Percentiles rank a stretch among this genome's conserved stretches.
phyloP scores from a whole-genome alignment of 495 filamentous ascomycete genomes.

The Hypoxylon crocopeplum region DNA sequence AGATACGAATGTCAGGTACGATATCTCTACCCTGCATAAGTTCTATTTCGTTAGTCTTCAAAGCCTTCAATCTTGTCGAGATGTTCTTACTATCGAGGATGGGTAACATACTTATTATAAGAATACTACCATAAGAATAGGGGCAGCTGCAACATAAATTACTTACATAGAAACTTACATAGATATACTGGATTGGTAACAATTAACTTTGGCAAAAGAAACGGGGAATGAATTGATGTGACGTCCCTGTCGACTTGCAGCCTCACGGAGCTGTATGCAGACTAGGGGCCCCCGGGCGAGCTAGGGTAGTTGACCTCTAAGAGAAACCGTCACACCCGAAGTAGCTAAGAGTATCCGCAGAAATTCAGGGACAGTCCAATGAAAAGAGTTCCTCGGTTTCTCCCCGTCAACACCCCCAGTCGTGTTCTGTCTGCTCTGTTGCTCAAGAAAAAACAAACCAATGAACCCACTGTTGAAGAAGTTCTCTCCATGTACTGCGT shows the following conservation, averaged over 20 bases:
- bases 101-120: too few species aligned
- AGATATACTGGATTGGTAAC: too few species aligned
- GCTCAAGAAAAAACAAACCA: slow-evolving; percentile 20
- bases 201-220: slow-evolving; percentile 14
- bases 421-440: background rate
- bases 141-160: too few species aligned
- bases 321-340: slow-evolving; percentile 27
- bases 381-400: slow-evolving; percentile 24
- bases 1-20: slow-evolving; percentile 1
- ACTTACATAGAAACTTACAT: too few species aligned
- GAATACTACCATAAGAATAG: too few species aligned
- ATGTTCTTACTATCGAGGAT: too few species aligned
- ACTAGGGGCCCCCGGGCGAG: background rate
- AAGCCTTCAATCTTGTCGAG: too few species aligned
- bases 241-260: slow-evolving; percentile 30
- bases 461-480: slow-evolving; percentile 17
- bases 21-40: background rate
- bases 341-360: slow-evolving; percentile 20
- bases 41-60: too few species aligned
- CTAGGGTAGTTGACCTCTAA: slow-evolving; percentile 10
- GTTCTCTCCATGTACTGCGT: background rate
- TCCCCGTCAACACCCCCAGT: slow-evolving; percentile 35
- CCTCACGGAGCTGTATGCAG: slow-evolving; percentile 25
- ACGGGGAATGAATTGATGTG: slow-evolving; percentile 18
- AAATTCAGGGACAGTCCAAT: slow-evolving; percentile 35